Evolutionary conservation across 2,329 filamentous ascomycete genomes (phyloP), one percentile per base, ranked within the genome.

Genomic region (Fusarium subtropicale): DNA sequence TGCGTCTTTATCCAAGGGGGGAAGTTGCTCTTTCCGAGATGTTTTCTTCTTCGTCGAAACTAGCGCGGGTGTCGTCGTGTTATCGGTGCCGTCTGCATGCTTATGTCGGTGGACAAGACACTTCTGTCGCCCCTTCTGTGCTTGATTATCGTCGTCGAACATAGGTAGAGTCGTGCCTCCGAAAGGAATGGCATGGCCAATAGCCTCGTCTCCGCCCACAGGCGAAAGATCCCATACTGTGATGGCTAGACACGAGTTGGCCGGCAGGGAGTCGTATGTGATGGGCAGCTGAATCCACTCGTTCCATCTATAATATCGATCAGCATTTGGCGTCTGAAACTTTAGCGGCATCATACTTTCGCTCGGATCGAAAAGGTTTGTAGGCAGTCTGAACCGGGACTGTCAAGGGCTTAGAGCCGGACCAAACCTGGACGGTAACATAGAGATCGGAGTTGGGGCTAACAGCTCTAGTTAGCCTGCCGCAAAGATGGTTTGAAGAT

Each of bases 161-260:
- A 99, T 82, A 2, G 91, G 85, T 56, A 99, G 86, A 0, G 96
- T 98, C 1, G 95, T 98, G 36, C 96, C 96, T 8, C 95, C 96
- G 76, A 98, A 99, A 0, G 96, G 95, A 20, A 97, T 88, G 16
- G 92, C 90, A 80, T 97, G 93, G 20, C 90, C 90, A 57, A 91
- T 86, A 7, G 90, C 88, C 15, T 88, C 88, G 38, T 88, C 84
- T 7, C 89, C 90, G 13, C 92, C 92, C 13, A 90, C 88, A 0
- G 94, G 93, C 3, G 93, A 97, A 18, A 97, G 80, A 76, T 99
- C 97, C 96, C 96, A 99, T 60, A 98, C 82, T 1, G 97, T 99
- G 62, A 99, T 93, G 22, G 94, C 94, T 36, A 99, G 86, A 75
- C 93, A 92, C 3, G 94, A 90, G 74, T 93, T 92, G 44, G 90